Evolutionary conservation across 805 yeast genomes (phyloP).

Genomic region (Candida ovalis): DNA sequence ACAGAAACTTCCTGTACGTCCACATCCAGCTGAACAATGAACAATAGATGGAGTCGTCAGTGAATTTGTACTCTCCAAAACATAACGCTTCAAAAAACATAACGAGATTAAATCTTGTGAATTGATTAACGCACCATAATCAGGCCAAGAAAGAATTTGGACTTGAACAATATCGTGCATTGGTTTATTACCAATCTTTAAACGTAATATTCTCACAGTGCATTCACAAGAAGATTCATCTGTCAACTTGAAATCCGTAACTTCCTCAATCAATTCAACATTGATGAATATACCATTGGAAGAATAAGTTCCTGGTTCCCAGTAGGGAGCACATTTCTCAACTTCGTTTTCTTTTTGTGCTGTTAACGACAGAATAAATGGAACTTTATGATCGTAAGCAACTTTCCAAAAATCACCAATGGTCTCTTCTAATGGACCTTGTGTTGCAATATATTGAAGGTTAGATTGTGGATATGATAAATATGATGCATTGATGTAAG

Average conservation of each 20-base stretch:
- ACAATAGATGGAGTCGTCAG: slow-evolving; percentile 52
- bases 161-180: slow-evolving; percentile 59
- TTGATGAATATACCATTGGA: slow-evolving; percentile 24
- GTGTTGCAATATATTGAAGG: slow-evolving; percentile 72
- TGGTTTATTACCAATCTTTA: slow-evolving; percentile 33
- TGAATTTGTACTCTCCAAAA: slow-evolving; percentile 16
- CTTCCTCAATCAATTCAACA: slow-evolving; percentile 24
- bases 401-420: slow-evolving; percentile 83
- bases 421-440: slow-evolving; percentile 79
- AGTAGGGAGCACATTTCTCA: slow-evolving; percentile 79
- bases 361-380: slow-evolving; percentile 71
- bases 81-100: slow-evolving; percentile 36
- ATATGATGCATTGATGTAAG: slow-evolving; percentile 85
- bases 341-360: slow-evolving; percentile 72
- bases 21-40: slow-evolving; percentile 97
- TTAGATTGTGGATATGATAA: slow-evolving; percentile 38
- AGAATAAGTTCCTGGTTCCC: slow-evolving; percentile 59
- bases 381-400: slow-evolving; percentile 57
- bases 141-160: slow-evolving; percentile 83
- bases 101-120: slow-evolving; percentile 55
- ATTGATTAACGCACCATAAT: slow-evolving; percentile 60
- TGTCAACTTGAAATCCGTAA: slow-evolving; percentile 25
- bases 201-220: slow-evolving; percentile 40
- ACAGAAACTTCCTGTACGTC: slow-evolving; percentile 89
- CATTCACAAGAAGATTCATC: slow-evolving; percentile 19